Evolutionary conservation across 768 basidiomycete genomes (phyloP), one percentile per base, ranked within the genome.

Genomic region (Candolleomyces aberdarensis): DNA sequence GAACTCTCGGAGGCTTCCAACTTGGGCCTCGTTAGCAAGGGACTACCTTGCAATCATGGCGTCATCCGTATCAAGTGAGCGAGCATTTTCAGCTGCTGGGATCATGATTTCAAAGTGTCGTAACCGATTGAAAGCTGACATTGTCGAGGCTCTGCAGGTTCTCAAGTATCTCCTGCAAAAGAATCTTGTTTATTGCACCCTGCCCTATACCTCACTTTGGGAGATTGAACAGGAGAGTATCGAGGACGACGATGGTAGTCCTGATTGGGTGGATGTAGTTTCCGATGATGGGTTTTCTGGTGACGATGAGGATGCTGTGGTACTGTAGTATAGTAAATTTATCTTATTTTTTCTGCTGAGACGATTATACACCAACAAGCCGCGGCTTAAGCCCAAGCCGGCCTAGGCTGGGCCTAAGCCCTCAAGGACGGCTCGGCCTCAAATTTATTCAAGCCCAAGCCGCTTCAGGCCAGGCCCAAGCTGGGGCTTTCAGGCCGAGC

Each of bases 31-130:
- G 0, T 67, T 80, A 19, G 75, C 76, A 9, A 57, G 63, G 13
- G 76, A 80, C 56, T 73, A 74, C 49, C 71, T 80, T 17, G 61
- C 73, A 0, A 75, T 80, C 46, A 78, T 78, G 73, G 74, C 71
- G 10, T 71, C 72, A 3, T 74, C 69, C 6, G 75, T 78, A 2
- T 76, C 74, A 2, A 76, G 74, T 65, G 72, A 78, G 62, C 65
- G 66, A 1, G 74, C 75, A 5, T 80, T 80, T 65, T 80, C 74
- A 1, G 66, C 69, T 10, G 77, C 70, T n/a, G 73, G 77, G 3
- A 77, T 79, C 26, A 79, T 76, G 0, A 71, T 78, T 43, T 71
- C 65, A 26, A 76, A 76, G 61, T 66, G 62, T 26, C 66, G 69
- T 2, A 76, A 75, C 59, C 60, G 63, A 6, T 63, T 75, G 32